Percentiles rank a stretch among this genome's conserved stretches.
phyloP scores from a whole-genome alignment of 202 grass and related monocot genomes.

The Bolboschoenoplectus hybrid region DNA sequence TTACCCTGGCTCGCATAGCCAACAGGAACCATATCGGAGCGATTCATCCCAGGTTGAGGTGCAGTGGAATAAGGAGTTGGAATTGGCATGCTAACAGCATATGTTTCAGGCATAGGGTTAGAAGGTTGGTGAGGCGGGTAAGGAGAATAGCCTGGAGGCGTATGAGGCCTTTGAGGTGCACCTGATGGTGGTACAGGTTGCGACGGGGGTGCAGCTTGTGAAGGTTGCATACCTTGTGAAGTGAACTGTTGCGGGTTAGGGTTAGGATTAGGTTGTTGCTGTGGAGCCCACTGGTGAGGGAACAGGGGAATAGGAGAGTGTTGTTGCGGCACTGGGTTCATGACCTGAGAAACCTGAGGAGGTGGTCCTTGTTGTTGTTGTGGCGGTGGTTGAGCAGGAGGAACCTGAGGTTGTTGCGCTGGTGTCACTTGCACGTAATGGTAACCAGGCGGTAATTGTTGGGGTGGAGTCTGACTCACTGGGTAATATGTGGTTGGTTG shows the following conservation, averaged over 20 bases:
- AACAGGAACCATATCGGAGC: conserved; percentile 57
- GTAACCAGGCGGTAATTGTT: conserved; percentile 37
- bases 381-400: conserved; percentile 28
- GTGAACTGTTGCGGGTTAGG: conserved; percentile 41
- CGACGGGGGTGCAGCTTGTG: not conserved
- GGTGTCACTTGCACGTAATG: conserved; percentile 34
- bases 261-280: conserved; percentile 34
- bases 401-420: conserved; percentile 3
- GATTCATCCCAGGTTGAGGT: conserved; percentile 56
- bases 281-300: conserved; percentile 31
- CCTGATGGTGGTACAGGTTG: conserved; percentile 49
- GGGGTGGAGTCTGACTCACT: not conserved
- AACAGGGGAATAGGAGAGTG: conserved; percentile 22
- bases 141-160: conserved; percentile 64
- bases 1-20: conserved; percentile 71
- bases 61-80: conserved; percentile 63
- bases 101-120: conserved; percentile 58
- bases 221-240: conserved; percentile 41
- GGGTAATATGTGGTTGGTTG: conserved; percentile 24
- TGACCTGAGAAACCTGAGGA: conserved; percentile 34
- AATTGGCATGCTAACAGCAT: conserved; percentile 49
- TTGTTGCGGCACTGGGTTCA: conserved; percentile 8
- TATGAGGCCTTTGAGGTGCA: conserved; percentile 66
- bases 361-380: conserved; percentile 39
- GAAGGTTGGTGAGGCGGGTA: conserved; percentile 73